These are phyloP conservation scores for Claviceps spartinae DNA, from an alignment of 2,329 filamentous ascomycete species.

Conservation along the genomic window DNA sequence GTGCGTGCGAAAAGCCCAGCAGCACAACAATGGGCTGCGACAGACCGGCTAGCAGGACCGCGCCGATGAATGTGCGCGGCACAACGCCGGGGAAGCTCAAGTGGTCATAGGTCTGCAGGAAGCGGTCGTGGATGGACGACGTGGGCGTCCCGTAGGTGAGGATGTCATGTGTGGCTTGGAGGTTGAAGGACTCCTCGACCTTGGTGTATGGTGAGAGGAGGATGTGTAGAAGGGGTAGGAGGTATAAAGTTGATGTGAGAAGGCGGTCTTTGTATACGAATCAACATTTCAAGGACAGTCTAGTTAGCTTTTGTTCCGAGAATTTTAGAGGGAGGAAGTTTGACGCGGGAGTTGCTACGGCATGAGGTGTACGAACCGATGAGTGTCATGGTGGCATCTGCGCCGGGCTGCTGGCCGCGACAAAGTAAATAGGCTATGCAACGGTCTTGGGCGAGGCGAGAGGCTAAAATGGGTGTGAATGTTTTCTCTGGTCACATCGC, in stretches of 20 bases:
- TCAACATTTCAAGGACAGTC: not conserved
- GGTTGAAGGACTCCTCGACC: slow-evolving; percentile 96
- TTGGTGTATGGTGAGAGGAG: slow-evolving; percentile 77
- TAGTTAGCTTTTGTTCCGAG: not conserved
- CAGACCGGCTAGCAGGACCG: slow-evolving; percentile 61
- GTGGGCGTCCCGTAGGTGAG: slow-evolving; percentile 64
- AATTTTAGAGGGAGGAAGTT: not conserved
- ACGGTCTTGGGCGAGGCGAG: too few species aligned
- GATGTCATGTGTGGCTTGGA: slow-evolving; percentile 88
- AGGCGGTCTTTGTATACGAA: slow-evolving; percentile 10
- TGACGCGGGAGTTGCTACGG: not conserved
- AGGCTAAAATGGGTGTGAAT: too few species aligned
- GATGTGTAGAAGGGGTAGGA: slow-evolving; percentile 57
- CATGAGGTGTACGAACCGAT: slow-evolving; percentile 7
- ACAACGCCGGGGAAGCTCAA: slow-evolving; percentile 82
- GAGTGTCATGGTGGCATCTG: slow-evolving; percentile 10
- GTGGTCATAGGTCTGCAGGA: slow-evolving; percentile 68
- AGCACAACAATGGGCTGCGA: slow-evolving; percentile 51
- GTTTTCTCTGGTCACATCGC: too few species aligned
- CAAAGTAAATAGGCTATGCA: too few species aligned
- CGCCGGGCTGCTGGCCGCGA: not conserved
- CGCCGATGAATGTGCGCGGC: slow-evolving; percentile 78
- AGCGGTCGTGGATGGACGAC: slow-evolving; percentile 22
- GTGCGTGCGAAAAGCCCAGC: slow-evolving; percentile 40
- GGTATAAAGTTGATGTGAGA: slow-evolving; percentile 23